Conservation (phyloP, 352 stramenopile genomes). For the Lagenidium giganteum region DNA sequence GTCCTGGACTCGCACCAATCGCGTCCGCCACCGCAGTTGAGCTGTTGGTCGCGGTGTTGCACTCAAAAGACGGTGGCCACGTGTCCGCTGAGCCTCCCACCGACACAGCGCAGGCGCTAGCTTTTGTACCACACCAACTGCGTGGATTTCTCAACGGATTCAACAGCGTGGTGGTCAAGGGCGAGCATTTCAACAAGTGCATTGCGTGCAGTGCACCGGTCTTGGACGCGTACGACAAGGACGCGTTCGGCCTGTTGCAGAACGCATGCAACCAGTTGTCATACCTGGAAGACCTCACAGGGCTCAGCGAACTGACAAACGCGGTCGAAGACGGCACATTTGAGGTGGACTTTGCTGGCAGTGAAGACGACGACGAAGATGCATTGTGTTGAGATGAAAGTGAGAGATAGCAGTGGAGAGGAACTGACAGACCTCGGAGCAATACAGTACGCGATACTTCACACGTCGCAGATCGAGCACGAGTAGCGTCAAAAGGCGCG, state of each 20-base stretch:
- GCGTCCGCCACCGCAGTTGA: conserved; percentile 94
- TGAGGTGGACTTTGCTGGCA: conserved; percentile 58
- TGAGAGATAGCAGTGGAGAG: too few species aligned
- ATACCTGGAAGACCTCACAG: conserved; percentile 82
- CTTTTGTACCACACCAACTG: conserved; percentile 93
- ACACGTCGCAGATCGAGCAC: too few species aligned
- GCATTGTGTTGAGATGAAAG: neutral
- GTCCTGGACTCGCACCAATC: conserved; percentile 93
- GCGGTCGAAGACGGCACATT: conserved; percentile 55
- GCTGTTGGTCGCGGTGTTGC: conserved; percentile 93
- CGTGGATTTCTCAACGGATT: conserved; percentile 95
- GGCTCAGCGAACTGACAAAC: conserved; percentile 50
- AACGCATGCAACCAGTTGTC: conserved; percentile 61
- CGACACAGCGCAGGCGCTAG: conserved; percentile 55
- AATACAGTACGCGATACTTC: too few species aligned
- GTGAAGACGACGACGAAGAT: conserved; percentile 52
- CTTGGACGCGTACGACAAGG: conserved; percentile 74
- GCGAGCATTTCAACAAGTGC: conserved; percentile 93
- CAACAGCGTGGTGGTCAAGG: conserved; percentile 65
- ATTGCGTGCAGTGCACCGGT: conserved; percentile 93
- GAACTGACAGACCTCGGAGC: too few species aligned
- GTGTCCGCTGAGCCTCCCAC: conserved; percentile 56
- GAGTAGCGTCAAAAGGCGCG: too few species aligned
- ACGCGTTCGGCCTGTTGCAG: conserved; percentile 42
- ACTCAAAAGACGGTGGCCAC: conserved; percentile 83